Evolutionary conservation across 306 rosid species (phyloP), one percentile per base, ranked within the genome.

Genomic region (Fragaria iinumae): DNA sequence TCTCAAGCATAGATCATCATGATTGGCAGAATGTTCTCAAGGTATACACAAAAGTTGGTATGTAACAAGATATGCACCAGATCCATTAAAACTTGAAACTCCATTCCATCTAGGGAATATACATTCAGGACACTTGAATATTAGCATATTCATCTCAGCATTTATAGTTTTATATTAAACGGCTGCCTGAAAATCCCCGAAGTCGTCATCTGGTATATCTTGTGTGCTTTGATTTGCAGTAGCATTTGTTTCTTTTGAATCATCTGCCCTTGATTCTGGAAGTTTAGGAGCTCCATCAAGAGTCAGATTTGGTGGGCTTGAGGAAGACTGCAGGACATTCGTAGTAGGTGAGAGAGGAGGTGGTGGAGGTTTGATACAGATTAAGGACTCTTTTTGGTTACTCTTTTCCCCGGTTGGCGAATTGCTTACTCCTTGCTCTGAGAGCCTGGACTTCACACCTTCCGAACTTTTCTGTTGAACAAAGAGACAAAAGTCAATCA

Each of bases 111-210:
- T 25, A 65, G 20, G 59, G 57, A 67, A 50, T 56, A 50, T 38
- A 71, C 70, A 81, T 3, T 5, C 62, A 38, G 64, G 57, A 72
- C 59, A 59, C 25, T 67, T 34, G 49, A 76, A 68, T 75, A 70
- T 79, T 55, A 60, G 57, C 67, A 81, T 17, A 57, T 75, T 34
- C 52, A 43, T 69, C 29, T 65, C 76, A 67, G 41, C 67, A 43
- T 44, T 43, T 21, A 77, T 38, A 70, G 38, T 36, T 67, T 49
- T 76, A 63, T n/a, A 78, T 86, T 78, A 95, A 79, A 80, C 87
- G 20, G 97, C 99, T 25, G 92, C 78, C 85, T 95, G 99, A 60
- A 95, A 95, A 77, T 95, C 97, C 13, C 99, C 99, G 57, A 92
- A 95, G 86, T 90, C 97, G 18, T 95, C 97, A 80, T 95, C 97